A percentile compares a stretch with the other conserved stretches of the same genome.
Conservation (phyloP, 306 rosid species). For the Glycine tomentella region DNA sequence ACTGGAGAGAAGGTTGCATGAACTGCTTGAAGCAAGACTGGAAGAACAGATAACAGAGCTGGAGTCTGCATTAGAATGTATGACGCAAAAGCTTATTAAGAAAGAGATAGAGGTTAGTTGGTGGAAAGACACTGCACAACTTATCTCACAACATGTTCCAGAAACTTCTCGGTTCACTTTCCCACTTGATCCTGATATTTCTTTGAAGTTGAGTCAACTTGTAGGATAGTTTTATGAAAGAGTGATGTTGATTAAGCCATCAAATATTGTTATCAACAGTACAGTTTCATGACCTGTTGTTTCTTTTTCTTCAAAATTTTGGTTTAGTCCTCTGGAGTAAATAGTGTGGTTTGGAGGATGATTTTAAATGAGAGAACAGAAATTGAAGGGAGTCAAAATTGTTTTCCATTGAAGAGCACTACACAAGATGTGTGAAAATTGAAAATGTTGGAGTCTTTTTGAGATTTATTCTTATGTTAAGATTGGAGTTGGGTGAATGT, state of each 20-base stretch:
- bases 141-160: slow-evolving; percentile 60
- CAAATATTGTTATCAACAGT: slow-evolving; percentile 12
- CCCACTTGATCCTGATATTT: slow-evolving; percentile 52
- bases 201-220: slow-evolving; percentile 49
- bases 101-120: slow-evolving; percentile 74
- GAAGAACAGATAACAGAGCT: slow-evolving; percentile 77
- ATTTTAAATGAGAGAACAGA: slow-evolving; percentile 17
- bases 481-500: slow-evolving; percentile 5
- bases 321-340: slow-evolving; percentile 18
- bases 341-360: slow-evolving; percentile 34
- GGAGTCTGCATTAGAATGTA: slow-evolving; percentile 70
- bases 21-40: slow-evolving; percentile 74
- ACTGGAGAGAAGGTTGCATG: slow-evolving; percentile 81
- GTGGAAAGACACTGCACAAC: slow-evolving; percentile 77
- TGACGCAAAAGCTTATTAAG: slow-evolving; percentile 60
- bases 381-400: slow-evolving; percentile 19
- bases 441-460: too few species aligned
- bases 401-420: slow-evolving; percentile 1
- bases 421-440: background rate
- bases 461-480: background rate
- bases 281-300: slow-evolving; percentile 16
- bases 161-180: slow-evolving; percentile 62
- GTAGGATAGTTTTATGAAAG: slow-evolving; percentile 45
- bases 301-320: background rate
- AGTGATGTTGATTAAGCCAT: slow-evolving; percentile 20